Percentiles rank a stretch among this genome's conserved stretches.
Conservation (phyloP, 306 rosid species). For the Macrotyloma uniflorum region DNA sequence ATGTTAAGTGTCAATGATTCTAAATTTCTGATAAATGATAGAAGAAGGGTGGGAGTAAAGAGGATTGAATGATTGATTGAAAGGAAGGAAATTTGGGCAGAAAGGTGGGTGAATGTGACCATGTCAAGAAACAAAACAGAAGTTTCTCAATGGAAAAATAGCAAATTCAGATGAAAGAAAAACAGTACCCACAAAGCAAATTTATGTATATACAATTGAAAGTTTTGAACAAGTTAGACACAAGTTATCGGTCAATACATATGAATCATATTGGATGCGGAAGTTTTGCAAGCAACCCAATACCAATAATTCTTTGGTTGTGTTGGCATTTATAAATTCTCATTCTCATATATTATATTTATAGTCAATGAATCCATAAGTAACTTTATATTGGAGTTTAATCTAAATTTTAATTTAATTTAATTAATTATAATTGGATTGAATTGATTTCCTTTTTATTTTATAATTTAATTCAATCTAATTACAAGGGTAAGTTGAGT, state of each 20-base stretch:
- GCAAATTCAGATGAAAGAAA: not conserved
- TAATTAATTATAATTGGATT: too few relatives aligned
- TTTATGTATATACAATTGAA: not conserved
- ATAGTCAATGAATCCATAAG: too few relatives aligned
- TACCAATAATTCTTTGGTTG: too few relatives aligned
- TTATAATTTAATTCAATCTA: too few relatives aligned
- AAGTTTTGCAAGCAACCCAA: too few relatives aligned
- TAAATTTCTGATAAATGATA: not conserved
- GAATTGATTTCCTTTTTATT: too few relatives aligned
- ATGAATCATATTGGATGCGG: not conserved
- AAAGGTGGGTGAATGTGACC: not conserved
- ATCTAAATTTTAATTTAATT: too few relatives aligned
- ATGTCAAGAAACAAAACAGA: not conserved
- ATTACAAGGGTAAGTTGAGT: too few relatives aligned
- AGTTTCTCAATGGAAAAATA: not conserved
- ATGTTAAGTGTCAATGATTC: not conserved
- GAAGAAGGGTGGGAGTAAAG: conserved; percentile 42
- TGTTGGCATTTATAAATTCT: too few relatives aligned
- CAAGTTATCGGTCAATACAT: not conserved
- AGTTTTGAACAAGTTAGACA: not conserved
- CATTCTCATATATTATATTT: too few relatives aligned
- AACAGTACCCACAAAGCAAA: not conserved
- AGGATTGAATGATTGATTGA: conserved; percentile 33
- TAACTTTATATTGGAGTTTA: too few relatives aligned
- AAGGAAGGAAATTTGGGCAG: not conserved